Conservation (phyloP, 202 grass and related monocot species). For the Musa balbisiana region DNA sequence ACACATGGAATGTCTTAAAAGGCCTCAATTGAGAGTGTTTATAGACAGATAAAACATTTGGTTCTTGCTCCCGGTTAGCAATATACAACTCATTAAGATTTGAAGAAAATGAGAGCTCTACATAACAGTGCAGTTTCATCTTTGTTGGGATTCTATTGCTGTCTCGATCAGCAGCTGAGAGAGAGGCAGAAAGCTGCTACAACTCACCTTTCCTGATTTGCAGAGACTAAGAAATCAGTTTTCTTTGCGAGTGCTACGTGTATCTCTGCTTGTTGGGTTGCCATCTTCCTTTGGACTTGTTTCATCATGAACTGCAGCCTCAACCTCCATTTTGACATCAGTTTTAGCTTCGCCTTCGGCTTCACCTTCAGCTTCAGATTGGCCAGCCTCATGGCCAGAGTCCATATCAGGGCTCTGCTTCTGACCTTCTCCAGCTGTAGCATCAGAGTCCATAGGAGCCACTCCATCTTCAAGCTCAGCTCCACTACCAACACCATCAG, state of each 20-base stretch:
- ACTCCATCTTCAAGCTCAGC: conserved; percentile 82
- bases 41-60: too few species aligned
- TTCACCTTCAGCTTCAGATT: conserved; percentile 53
- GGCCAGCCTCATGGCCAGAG: conserved; percentile 57
- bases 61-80: too few species aligned
- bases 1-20: too few species aligned
- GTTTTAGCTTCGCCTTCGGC: conserved; percentile 34
- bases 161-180: too few species aligned
- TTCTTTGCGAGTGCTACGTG: neutral
- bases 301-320: neutral
- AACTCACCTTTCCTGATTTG: neutral
- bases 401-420: conserved; percentile 61
- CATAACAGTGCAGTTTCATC: too few species aligned
- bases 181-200: too few species aligned
- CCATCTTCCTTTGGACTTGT: neutral
- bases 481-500: conserved; percentile 57
- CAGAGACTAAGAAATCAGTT: neutral
- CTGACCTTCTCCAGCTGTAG: conserved; percentile 31
- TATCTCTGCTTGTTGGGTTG: conserved; percentile 2
- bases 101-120: too few species aligned
- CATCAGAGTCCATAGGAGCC: conserved; percentile 72
- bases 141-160: too few species aligned
- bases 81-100: too few species aligned
- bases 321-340: conserved; percentile 3
- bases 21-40: too few species aligned